Evolutionary conservation across 2,329 filamentous ascomycete species (phyloP).

Genomic region (Fusarium tuaranense): DNA sequence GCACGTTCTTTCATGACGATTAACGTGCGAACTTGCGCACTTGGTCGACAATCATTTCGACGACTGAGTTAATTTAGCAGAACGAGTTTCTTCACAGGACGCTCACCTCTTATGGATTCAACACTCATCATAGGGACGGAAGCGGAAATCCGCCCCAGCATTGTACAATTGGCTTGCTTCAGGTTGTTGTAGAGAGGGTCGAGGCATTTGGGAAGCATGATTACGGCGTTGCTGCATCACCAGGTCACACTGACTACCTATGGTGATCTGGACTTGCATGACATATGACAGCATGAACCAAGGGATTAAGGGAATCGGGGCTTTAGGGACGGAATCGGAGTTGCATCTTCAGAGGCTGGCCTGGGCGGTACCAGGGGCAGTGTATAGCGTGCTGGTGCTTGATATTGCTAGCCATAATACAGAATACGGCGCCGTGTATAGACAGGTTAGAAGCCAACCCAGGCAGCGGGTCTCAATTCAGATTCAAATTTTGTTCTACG

Average conservation of each 20-base stretch:
- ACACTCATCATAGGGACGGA: conserved; percentile 38
- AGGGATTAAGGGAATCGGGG: conserved; percentile 40
- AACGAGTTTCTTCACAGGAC: conserved; percentile 12
- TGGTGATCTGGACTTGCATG: conserved; percentile 45
- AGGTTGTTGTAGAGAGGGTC: conserved; percentile 48
- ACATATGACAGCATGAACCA: conserved; percentile 44
- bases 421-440: conserved; percentile 34
- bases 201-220: conserved; percentile 50
- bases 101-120: conserved; percentile 31
- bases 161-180: conserved; percentile 47
- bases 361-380: conserved; percentile 30
- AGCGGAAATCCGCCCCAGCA: conserved; percentile 42
- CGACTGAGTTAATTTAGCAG: conserved; percentile 28
- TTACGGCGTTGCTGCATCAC: conserved; percentile 52
- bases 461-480: conserved; percentile 24
- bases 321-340: conserved; percentile 41
- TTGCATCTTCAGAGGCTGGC: conserved; percentile 42
- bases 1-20: conserved; percentile 65
- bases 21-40: conserved; percentile 33
- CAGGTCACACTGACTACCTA: conserved; percentile 41
- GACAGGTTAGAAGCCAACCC: conserved; percentile 36
- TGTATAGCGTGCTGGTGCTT: conserved; percentile 34
- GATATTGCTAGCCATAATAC: conserved; percentile 40
- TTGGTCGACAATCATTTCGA: conserved; percentile 11
- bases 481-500: conserved; percentile 8